Evolutionary conservation across 768 basidiomycete species (phyloP).

Genomic region (Kwoniella shandongensis): DNA sequence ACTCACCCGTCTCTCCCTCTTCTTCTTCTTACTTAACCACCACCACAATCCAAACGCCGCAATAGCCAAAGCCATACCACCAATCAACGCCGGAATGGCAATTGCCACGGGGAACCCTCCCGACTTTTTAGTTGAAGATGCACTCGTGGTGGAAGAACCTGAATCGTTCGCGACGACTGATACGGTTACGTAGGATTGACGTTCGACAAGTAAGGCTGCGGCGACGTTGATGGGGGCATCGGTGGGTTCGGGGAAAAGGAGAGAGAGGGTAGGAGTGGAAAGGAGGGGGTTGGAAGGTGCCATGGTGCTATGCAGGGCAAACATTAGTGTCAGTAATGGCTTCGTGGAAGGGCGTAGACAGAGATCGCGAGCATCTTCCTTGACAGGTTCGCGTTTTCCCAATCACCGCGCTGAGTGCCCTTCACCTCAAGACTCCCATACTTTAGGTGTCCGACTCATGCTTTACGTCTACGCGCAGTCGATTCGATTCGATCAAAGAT

Average conservation of each 20-base stretch:
- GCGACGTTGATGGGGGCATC: background rate
- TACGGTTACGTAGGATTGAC: constrained; percentile 14
- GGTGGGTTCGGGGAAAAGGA: constrained; percentile 5
- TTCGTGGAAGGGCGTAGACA: no score
- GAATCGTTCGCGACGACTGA: constrained; percentile 14
- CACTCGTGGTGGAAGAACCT: background rate
- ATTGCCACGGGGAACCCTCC: constrained; percentile 33
- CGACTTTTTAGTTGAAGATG: constrained; percentile 1
- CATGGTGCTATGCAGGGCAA: background rate
- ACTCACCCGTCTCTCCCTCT: constrained; percentile 33
- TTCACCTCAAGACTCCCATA: no score
- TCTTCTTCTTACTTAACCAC: constrained; percentile 22
- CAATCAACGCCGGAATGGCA: constrained; percentile 40
- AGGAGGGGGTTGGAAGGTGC: background rate
- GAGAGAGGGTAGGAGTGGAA: background rate
- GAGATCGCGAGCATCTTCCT: no score
- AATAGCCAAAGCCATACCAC: constrained; percentile 41
- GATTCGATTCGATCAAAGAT: no score
- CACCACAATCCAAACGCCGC: constrained; percentile 27
- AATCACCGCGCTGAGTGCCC: no score
- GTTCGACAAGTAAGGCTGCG: constrained; percentile 4
- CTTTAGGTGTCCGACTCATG: no score
- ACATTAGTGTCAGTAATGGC: background rate
- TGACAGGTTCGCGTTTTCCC: no score
- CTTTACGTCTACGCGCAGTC: no score